phyloP scores from a whole-genome alignment of 2,329 filamentous ascomycete species.

The Aspergillus persii region DNA sequence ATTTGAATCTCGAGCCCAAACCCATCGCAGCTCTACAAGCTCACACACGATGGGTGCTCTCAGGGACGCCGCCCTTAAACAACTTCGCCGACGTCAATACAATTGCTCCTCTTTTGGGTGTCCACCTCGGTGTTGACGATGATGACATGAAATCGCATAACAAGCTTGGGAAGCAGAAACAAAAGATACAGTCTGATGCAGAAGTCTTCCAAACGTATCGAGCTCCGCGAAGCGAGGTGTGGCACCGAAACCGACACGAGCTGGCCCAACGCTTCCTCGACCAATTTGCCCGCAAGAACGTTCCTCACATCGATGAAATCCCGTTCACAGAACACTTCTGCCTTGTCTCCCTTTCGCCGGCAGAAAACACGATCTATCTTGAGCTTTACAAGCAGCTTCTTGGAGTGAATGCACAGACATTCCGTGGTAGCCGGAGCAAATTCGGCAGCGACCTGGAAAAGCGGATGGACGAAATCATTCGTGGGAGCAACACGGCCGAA shows the following conservation, averaged over 20 bases:
- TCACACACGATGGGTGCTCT: constrained; percentile 60
- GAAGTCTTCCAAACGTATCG: constrained; percentile 58
- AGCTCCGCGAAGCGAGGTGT: constrained; percentile 49
- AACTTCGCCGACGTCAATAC: constrained; percentile 60
- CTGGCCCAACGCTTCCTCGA: constrained; percentile 57
- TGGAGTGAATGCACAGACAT: constrained; percentile 49
- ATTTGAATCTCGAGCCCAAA: constrained; percentile 46
- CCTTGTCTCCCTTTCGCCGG: constrained; percentile 44
- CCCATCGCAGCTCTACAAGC: constrained; percentile 49
- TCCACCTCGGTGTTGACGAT: constrained; percentile 56
- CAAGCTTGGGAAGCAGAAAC: constrained; percentile 42
- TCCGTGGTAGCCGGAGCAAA: constrained; percentile 24
- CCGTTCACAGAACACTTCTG: constrained; percentile 44
- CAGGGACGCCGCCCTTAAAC: constrained; percentile 59
- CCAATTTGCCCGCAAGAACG: constrained; percentile 50
- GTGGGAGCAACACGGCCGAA: constrained; percentile 47
- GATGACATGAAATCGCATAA: constrained; percentile 46
- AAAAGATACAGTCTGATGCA: constrained; percentile 34
- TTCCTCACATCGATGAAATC: constrained; percentile 47
- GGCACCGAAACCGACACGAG: constrained; percentile 52
- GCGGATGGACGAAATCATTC: constrained; percentile 48
- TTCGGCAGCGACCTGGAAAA: constrained; percentile 29
- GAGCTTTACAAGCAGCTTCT: constrained; percentile 55
- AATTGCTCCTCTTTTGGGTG: constrained; percentile 56
- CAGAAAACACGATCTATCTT: constrained; percentile 54